phyloP scores from a whole-genome alignment of 169 alveolate genomes.

The Perkinsus marinus region DNA sequence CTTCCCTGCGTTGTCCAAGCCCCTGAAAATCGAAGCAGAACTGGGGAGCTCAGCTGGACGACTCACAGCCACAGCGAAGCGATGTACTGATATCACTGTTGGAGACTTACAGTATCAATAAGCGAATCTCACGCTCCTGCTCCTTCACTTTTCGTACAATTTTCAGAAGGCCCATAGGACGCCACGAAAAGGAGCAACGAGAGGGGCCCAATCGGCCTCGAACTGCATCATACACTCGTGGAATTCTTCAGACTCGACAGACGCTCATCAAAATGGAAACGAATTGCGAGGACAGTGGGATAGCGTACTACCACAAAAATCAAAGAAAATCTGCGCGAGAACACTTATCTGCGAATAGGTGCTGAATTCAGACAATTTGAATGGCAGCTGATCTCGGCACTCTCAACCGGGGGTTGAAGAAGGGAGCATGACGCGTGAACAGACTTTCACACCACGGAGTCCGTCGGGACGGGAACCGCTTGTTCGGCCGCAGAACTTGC shows the following conservation, averaged over 20 bases:
- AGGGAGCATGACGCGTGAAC: background rate
- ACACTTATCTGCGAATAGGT: background rate
- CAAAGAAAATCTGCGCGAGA: no score
- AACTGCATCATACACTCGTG: no score
- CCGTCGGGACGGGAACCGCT: background rate
- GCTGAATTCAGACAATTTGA: background rate
- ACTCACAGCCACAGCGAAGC: no score
- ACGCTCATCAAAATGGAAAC: no score
- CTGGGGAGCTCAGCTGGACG: background rate
- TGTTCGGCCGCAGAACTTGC: background rate
- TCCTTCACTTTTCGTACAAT: conserved; percentile 65
- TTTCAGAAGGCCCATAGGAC: conserved; percentile 59
- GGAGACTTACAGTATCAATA: conserved; percentile 50
- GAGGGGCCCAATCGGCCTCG: no score
- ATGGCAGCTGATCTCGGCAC: background rate
- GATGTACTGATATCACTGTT: no score
- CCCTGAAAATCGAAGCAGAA: conserved; percentile 24
- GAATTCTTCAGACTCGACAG: no score
- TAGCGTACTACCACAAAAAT: no score
- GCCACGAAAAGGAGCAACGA: background rate
- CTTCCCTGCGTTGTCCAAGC: conserved; percentile 85
- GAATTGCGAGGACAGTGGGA: no score
- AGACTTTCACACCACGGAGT: background rate
- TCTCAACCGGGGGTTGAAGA: background rate
- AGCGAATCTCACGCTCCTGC: conserved; percentile 73